Evolutionary conservation across 768 basidiomycete species (phyloP).

Genomic region (Cystofilobasidium capitatum): DNA sequence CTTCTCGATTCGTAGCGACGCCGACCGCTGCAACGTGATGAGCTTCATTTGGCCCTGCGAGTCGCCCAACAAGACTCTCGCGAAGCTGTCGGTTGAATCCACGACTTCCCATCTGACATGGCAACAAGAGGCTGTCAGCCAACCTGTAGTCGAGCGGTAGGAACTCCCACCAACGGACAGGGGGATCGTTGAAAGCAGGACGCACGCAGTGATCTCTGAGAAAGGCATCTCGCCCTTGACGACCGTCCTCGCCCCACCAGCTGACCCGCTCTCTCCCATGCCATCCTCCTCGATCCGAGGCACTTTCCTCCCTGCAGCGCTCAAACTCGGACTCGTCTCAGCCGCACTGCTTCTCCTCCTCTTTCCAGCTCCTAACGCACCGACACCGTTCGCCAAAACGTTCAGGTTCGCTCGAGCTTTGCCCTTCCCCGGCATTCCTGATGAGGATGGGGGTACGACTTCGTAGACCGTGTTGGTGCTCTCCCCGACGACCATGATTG

Average conservation of each 20-base stretch:
- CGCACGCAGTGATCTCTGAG: slow-evolving; percentile 61
- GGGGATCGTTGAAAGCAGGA: slow-evolving; percentile 7
- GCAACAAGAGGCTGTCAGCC: not conserved
- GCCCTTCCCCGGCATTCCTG: not conserved
- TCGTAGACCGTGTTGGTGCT: slow-evolving; percentile 26
- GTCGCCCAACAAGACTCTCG: slow-evolving; percentile 45
- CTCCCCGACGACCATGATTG: slow-evolving; percentile 35
- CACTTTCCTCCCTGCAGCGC: not conserved
- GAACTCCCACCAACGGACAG: not conserved
- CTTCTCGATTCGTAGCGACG: slow-evolving; percentile 40
- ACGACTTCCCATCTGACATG: slow-evolving; percentile 12
- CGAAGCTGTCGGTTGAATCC: slow-evolving; percentile 4
- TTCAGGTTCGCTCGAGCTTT: not conserved
- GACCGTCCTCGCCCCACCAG: not conserved
- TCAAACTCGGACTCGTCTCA: not conserved
- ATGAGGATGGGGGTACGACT: not conserved
- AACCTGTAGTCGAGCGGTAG: not conserved
- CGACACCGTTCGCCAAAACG: not conserved
- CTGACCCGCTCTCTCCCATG: slow-evolving; percentile 21
- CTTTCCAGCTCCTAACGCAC: slow-evolving; percentile 9
- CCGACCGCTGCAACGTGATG: slow-evolving; percentile 46
- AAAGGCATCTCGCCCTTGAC: slow-evolving; percentile 51
- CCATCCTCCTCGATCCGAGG: not conserved
- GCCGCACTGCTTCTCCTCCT: slow-evolving; percentile 25
- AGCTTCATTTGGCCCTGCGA: slow-evolving; percentile 59